These are phyloP conservation scores for Aegilops bicornis DNA, from an alignment of 176 grass and related monocot species.

Conservation along the genomic window DNA sequence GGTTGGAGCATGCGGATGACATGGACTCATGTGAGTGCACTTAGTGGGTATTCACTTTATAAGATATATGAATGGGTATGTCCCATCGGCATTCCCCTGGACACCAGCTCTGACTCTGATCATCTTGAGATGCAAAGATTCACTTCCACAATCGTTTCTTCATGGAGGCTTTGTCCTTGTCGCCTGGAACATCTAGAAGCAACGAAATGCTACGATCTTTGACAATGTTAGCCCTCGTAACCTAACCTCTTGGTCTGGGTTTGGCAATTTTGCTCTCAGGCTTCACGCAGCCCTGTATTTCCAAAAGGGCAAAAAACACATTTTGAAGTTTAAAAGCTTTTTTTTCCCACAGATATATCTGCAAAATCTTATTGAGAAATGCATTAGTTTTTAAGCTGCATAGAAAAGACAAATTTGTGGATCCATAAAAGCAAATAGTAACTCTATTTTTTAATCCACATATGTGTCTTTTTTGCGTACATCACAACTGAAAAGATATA, in stretches of 20 bases:
- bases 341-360: no score
- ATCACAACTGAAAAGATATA: no score
- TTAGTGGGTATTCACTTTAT: not conserved
- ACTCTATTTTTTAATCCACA: no score
- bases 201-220: not conserved
- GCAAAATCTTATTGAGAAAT: no score
- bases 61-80: not conserved
- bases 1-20: not conserved
- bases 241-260: not conserved
- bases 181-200: not conserved
- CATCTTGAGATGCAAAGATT: not conserved
- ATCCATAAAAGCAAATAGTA: no score
- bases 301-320: no score
- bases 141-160: not conserved
- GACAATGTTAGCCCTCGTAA: not conserved
- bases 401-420: no score
- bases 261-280: no score
- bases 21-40: not conserved
- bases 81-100: not conserved
- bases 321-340: no score
- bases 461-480: no score
- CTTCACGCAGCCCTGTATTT: no score
- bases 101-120: not conserved
- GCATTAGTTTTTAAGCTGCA: no score
- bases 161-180: not conserved